phyloP scores from a whole-genome alignment of 345 rosid species.

The Sonneratia alba region DNA sequence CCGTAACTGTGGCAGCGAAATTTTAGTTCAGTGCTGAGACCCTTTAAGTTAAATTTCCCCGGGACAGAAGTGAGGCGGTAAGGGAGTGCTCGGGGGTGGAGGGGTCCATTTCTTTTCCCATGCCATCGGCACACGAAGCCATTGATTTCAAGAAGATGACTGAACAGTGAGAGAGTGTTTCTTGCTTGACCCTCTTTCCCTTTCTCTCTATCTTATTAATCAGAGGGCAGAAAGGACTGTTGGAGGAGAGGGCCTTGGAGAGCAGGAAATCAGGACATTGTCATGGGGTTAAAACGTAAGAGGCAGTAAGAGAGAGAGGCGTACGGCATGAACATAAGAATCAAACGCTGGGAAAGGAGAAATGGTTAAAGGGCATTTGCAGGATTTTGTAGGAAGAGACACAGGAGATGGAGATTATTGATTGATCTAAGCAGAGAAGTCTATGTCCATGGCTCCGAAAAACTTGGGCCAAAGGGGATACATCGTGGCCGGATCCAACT shows the following conservation, averaged over 20 bases:
- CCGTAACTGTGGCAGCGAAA: slow-evolving; percentile 20
- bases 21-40: not conserved
- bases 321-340: not conserved
- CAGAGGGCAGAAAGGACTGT: not conserved
- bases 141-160: not conserved
- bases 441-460: too few relatives aligned
- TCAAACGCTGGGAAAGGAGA: slow-evolving; percentile 1
- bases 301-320: not conserved
- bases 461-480: too few relatives aligned
- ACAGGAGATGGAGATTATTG: not conserved
- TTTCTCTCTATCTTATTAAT: not conserved
- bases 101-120: not conserved
- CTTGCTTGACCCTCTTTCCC: too few relatives aligned
- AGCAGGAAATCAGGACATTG: not conserved
- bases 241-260: not conserved
- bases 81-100: not conserved
- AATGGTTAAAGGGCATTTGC: not conserved
- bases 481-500: too few relatives aligned
- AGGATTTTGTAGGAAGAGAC: not conserved
- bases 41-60: not conserved
- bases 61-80: not conserved
- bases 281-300: not conserved
- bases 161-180: not conserved
- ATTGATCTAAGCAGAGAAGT: too few relatives aligned
- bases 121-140: not conserved